A percentile compares a stretch with the other conserved stretches of the same genome.
phyloP scores from a whole-genome alignment of 306 rosid genomes.

The Senna siamea region DNA sequence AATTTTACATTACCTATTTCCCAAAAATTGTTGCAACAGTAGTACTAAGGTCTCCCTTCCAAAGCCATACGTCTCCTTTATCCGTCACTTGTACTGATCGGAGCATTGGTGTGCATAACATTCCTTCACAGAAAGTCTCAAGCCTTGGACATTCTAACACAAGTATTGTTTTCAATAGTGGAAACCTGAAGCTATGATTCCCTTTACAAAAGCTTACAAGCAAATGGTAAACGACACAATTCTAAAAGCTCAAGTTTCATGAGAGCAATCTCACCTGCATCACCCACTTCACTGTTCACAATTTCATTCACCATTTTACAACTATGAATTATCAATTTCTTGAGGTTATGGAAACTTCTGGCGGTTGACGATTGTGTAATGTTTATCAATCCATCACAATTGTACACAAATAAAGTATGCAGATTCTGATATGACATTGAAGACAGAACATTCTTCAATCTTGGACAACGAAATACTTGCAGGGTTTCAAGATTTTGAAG shows the following conservation, averaged over 20 bases:
- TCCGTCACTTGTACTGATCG: background rate
- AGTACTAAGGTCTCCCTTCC: constrained; percentile 33
- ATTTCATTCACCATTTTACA: constrained; percentile 17
- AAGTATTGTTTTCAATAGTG: background rate
- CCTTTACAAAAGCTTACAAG: constrained; percentile 9
- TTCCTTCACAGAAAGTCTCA: background rate
- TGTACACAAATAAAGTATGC: background rate
- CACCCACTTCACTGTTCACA: background rate
- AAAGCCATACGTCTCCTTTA: background rate
- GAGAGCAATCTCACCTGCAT: constrained; percentile 13
- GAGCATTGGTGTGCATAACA: background rate
- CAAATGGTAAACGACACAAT: background rate
- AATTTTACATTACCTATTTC: background rate
- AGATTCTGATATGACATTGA: background rate
- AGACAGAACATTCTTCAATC: background rate
- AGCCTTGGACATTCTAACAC: background rate
- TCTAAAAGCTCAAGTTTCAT: background rate
- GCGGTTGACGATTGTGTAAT: background rate
- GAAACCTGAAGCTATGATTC: background rate
- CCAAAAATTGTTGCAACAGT: background rate
- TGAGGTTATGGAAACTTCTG: background rate
- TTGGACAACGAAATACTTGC: background rate
- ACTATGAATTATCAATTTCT: background rate
- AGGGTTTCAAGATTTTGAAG: background rate
- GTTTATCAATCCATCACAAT: constrained; percentile 11